phyloP scores from a whole-genome alignment of 257 asterid species.

The Cynanchum wilfordii region DNA sequence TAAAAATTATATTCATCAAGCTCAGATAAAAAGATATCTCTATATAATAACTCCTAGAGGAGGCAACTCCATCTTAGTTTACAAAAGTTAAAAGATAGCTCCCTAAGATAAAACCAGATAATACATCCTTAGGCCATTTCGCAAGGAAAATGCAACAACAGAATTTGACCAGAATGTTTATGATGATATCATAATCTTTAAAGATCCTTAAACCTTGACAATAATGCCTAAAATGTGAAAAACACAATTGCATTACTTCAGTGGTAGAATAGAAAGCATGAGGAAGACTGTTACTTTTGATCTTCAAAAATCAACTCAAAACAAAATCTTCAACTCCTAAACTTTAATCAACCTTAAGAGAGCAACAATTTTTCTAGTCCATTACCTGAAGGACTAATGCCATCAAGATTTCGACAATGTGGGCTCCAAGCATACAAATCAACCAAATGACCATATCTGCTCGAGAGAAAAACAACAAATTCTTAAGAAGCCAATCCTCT shows the following conservation, averaged over 20 bases:
- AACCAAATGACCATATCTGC: constrained; percentile 60
- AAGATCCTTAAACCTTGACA: neutral
- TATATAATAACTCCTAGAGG: neutral
- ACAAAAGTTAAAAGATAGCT: neutral
- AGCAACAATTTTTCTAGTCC: neutral
- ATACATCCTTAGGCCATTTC: neutral
- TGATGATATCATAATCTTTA: neutral
- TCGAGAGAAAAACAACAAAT: constrained; percentile 13
- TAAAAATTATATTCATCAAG: neutral
- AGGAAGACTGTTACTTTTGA: neutral
- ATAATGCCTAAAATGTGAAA: neutral
- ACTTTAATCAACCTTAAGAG: neutral
- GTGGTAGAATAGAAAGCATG: neutral
- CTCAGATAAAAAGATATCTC: neutral
- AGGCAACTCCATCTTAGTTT: neutral
- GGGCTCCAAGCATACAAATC: constrained; percentile 84
- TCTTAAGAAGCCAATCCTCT: neutral
- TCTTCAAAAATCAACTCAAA: neutral
- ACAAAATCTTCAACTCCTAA: neutral
- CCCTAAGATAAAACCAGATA: neutral
- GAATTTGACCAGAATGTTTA: neutral
- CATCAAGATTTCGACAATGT: constrained; percentile 59
- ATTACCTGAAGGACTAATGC: constrained; percentile 55
- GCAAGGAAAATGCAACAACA: neutral
- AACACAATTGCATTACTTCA: neutral